Conservation (phyloP, 441 rosid species). For the Macaranga tanarius region DNA sequence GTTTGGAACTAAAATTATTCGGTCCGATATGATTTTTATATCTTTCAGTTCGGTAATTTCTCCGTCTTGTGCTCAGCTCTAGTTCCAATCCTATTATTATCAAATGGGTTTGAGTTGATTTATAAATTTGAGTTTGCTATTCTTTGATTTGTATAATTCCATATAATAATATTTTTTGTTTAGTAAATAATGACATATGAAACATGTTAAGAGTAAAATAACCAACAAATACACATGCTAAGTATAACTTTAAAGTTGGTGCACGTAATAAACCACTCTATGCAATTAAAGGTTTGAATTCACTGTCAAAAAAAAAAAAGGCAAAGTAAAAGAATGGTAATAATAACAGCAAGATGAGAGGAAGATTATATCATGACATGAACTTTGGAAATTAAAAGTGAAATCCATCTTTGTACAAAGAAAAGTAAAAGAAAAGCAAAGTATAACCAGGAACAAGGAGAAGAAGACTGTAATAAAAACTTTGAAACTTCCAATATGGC, state of each 20-base stretch:
- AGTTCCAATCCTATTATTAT: too few species aligned
- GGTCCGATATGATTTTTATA: too few species aligned
- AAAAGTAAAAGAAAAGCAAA: conserved; percentile 10
- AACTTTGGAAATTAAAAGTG: conserved; percentile 17
- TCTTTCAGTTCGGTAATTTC: too few species aligned
- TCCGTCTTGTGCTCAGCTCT: too few species aligned
- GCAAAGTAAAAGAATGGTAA: neutral
- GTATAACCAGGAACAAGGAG: neutral
- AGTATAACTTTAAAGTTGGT: neutral
- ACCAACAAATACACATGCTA: neutral
- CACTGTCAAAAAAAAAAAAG: neutral
- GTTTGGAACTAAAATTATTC: too few species aligned
- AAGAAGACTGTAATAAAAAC: neutral
- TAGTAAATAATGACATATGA: too few species aligned
- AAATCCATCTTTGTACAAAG: conserved; percentile 23
- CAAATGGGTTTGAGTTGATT: too few species aligned
- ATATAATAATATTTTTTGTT: too few species aligned
- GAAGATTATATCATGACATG: neutral
- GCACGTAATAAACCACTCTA: neutral
- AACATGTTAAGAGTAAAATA: too few species aligned
- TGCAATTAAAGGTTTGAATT: neutral
- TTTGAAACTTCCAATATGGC: conserved; percentile 11
- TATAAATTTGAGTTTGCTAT: too few species aligned
- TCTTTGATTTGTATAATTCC: too few species aligned
- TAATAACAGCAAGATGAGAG: neutral